A percentile compares a stretch with the other conserved stretches of the same genome.
Evolutionary conservation across 2,329 filamentous ascomycete species (phyloP).

Genomic region (Neopestalotiopsis sp.): DNA sequence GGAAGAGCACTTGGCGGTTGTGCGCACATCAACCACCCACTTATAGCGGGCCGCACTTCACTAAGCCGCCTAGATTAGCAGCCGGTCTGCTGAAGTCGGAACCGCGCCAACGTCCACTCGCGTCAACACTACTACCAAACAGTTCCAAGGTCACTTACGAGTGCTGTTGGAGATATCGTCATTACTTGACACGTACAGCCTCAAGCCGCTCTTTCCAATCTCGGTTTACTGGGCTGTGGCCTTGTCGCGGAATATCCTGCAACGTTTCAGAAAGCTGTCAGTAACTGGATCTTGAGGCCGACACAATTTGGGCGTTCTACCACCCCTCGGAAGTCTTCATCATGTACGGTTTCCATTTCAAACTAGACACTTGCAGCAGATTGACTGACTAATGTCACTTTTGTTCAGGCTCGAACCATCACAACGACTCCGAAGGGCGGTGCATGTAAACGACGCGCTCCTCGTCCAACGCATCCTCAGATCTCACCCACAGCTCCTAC

Average conservation of each 20-base stretch:
- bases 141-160: too few species aligned
- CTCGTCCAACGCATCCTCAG: conserved; percentile 79
- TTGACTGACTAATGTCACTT: neutral
- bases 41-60: neutral
- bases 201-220: too few species aligned
- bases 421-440: conserved; percentile 80
- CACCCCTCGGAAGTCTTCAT: neutral
- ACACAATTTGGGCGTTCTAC: neutral
- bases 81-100: neutral
- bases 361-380: neutral
- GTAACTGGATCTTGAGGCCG: too few species aligned
- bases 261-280: neutral
- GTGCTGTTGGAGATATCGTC: too few species aligned
- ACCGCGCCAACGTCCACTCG: neutral
- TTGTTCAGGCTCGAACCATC: conserved; percentile 73
- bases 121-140: neutral
- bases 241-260: too few species aligned
- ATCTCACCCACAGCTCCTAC: conserved; percentile 72
- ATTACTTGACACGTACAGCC: too few species aligned
- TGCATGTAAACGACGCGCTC: conserved; percentile 72
- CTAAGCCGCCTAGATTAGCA: neutral
- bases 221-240: too few species aligned
- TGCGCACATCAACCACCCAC: neutral
- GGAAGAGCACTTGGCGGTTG: neutral
- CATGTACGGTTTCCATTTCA: neutral